These are phyloP conservation scores for Cochlearia excelsa DNA, from an alignment of 345 rosid genomes.

Conservation along the genomic window DNA sequence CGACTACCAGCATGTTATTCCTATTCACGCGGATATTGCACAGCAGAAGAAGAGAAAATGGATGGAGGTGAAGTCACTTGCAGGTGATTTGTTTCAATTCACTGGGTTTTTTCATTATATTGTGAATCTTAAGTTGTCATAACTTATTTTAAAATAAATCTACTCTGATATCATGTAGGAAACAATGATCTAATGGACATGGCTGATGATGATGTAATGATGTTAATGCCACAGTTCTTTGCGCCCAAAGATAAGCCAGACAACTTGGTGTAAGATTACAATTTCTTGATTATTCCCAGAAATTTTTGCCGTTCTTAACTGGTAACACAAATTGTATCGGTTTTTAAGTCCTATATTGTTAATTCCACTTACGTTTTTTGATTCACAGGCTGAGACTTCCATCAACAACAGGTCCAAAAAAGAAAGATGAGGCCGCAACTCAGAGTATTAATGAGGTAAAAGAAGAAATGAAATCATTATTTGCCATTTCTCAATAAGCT, in stretches of 20 bases:
- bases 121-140: not conserved
- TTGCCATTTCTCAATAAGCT: not conserved
- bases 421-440: slow-evolving; percentile 53
- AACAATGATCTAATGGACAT: slow-evolving; percentile 55
- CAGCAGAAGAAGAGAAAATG: slow-evolving; percentile 65
- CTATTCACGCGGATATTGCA: slow-evolving; percentile 80
- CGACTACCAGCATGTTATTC: slow-evolving; percentile 93
- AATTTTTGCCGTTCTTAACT: not conserved
- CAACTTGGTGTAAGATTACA: slow-evolving; percentile 61
- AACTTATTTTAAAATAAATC: too few relatives aligned
- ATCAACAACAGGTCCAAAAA: slow-evolving; percentile 46
- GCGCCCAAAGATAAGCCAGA: slow-evolving; percentile 78
- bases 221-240: slow-evolving; percentile 75
- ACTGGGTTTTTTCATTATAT: not conserved
- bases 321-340: too few relatives aligned
- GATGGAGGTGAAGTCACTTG: slow-evolving; percentile 50
- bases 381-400: slow-evolving; percentile 70
- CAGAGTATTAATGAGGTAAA: slow-evolving; percentile 57
- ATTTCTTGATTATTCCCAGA: slow-evolving; percentile 1
- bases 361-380: slow-evolving; percentile 8
- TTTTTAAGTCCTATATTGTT: not conserved
- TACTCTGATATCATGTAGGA: slow-evolving; percentile 35
- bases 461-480: slow-evolving; percentile 3
- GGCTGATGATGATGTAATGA: slow-evolving; percentile 82
- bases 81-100: slow-evolving; percentile 41